These are phyloP conservation scores for Astraeus odoratus DNA, from an alignment of 768 basidiomycete genomes.

Conservation along the genomic window DNA sequence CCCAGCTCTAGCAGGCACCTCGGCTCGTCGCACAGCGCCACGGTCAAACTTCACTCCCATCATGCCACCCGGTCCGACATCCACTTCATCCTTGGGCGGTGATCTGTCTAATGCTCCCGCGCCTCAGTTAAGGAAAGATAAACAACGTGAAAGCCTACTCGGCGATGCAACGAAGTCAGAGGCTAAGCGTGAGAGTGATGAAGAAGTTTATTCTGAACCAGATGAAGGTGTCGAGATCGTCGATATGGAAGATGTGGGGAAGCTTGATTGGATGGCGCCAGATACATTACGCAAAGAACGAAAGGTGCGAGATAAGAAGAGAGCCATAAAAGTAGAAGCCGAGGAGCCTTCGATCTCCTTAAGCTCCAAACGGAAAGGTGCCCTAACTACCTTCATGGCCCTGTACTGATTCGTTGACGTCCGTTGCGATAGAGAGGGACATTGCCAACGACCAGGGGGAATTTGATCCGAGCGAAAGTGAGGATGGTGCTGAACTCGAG, in stretches of 20 bases:
- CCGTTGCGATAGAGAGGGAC: constrained; percentile 6
- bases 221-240: constrained; percentile 85
- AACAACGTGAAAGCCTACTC: constrained; percentile 24
- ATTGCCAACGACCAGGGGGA: constrained; percentile 34
- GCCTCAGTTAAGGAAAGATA: constrained; percentile 43
- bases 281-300: constrained; percentile 57
- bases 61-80: constrained; percentile 33
- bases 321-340: constrained; percentile 35
- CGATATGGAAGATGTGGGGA: constrained; percentile 69
- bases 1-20: constrained; percentile 59
- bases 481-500: constrained; percentile 75
- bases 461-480: constrained; percentile 66
- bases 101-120: constrained; percentile 44
- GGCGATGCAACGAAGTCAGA: constrained; percentile 16
- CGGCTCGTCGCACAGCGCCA: constrained; percentile 41
- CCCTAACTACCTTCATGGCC: background rate
- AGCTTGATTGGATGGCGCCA: constrained; percentile 88
- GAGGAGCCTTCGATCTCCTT: constrained; percentile 31
- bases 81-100: constrained; percentile 36
- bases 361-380: constrained; percentile 29
- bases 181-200: constrained; percentile 39
- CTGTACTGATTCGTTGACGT: background rate
- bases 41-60: constrained; percentile 52
- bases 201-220: constrained; percentile 76
- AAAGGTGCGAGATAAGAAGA: constrained; percentile 29